Evolutionary conservation across 352 stramenopile genomes (phyloP).

Genomic region (Phytophthora pinifolia): DNA sequence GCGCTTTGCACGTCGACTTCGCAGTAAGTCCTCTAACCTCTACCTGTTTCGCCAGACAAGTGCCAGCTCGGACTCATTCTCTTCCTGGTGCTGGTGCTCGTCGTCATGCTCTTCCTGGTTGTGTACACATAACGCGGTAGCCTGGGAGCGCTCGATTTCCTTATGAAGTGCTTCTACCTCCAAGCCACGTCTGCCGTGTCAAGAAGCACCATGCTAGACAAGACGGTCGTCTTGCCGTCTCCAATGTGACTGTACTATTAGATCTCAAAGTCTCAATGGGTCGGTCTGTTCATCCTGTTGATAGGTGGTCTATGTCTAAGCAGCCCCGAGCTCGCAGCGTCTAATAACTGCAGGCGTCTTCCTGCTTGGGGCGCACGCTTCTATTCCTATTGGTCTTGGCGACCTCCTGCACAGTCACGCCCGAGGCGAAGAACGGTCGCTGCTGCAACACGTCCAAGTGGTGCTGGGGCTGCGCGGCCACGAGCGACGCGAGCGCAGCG

Average conservation of each 20-base stretch:
- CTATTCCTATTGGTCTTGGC: conserved; percentile 34
- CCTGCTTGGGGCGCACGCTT: conserved; percentile 37
- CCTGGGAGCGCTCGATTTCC: not conserved
- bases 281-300: no score
- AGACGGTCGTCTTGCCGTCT: conserved; percentile 6
- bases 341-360: conserved; percentile 47
- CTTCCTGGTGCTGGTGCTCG: conserved; percentile 62
- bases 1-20: no score
- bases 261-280: conserved; percentile 19
- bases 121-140: conserved; percentile 67
- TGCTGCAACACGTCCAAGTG: conserved; percentile 33
- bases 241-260: conserved; percentile 32
- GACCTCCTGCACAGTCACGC: conserved; percentile 26
- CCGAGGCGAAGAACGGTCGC: conserved; percentile 20
- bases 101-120: conserved; percentile 80
- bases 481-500: conserved; percentile 42
- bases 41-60: conserved; percentile 45
- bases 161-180: conserved; percentile 6
- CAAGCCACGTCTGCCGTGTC: not conserved
- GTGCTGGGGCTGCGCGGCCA: conserved; percentile 32
- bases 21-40: no score
- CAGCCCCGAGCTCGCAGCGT: no score
- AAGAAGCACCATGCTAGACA: conserved; percentile 18
- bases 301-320: no score
- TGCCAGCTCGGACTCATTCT: conserved; percentile 80